Base-by-base conservation (phyloP, 2,329 filamentous ascomycete species). In the Aspergillus latus region DNA sequence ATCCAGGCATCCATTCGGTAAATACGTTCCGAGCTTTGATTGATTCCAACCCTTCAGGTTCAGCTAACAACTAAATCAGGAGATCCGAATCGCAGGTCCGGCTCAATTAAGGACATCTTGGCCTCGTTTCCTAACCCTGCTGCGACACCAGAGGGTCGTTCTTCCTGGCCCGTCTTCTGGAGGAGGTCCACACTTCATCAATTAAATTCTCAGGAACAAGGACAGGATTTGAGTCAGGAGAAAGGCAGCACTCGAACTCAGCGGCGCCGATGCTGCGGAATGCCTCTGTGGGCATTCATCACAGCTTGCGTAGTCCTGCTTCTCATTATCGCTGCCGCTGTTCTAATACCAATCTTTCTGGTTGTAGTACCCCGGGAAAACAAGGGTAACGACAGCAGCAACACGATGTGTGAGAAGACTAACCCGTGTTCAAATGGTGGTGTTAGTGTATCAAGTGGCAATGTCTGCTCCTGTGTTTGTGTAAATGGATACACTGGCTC, bases 391-490 rank as follows among this genome's bases (percentile, higher is more conserved):
- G 36, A 32, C n/a, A 52, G 15, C 21, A 59, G 52, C 42, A 50
- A 48, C 26, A 57, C 39, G 16, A 8, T 59, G 58, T 96, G 91
- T 70, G 79, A 84, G 62, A 74, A 78, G 39, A 80, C 81, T 30
- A 75, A 88, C 11, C 80, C 79, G 0, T 97, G 93, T 68, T 76
- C 83, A 51, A 96, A 97, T 62, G 91, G 90, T 8, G 93, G 93
- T 29, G 86, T 87, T 15, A 92, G 87, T 54, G 83, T 93, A 13
- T 74, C 91, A 16, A 84, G 82, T 13, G 79, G 84, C 55, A 82
- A 84, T 3, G 77, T 82, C 16, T 97, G 93, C 74, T 88, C 87
- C 10, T 99, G 93, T 70, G 85, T 97, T 43, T 99, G 93, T 73
- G 85, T 88, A 21, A 92, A 94, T 65, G 91, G 92, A 1, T 97